phyloP scores from a whole-genome alignment of 805 yeast species.

The Zygosaccharomyces bailii region DNA sequence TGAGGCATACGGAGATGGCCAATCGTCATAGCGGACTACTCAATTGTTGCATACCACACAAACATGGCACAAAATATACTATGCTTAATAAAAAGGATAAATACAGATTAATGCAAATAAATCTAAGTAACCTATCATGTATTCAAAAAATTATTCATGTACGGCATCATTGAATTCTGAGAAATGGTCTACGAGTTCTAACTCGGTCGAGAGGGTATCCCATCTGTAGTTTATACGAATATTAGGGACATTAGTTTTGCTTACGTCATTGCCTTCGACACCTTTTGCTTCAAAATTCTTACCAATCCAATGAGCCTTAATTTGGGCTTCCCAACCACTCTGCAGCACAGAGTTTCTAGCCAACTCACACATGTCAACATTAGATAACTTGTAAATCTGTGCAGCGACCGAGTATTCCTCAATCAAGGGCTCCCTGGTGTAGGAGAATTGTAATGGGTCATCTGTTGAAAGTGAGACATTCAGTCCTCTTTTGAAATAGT shows the following conservation, averaged over 20 bases:
- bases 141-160: constrained; percentile 4
- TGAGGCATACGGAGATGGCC: constrained; percentile 15
- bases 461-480: constrained; percentile 94
- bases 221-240: constrained; percentile 79
- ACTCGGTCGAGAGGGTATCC: constrained; percentile 72
- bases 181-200: constrained; percentile 62
- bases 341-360: constrained; percentile 90
- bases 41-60: not conserved
- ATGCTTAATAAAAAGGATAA: not conserved
- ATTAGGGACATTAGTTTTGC: constrained; percentile 92
- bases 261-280: constrained; percentile 80
- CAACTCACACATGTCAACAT: constrained; percentile 96
- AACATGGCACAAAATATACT: not conserved
- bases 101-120: not conserved
- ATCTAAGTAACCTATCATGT: not conserved
- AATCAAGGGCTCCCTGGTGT: constrained; percentile 93
- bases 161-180: constrained; percentile 31
- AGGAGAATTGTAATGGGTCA: constrained; percentile 96
- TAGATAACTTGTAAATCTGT: constrained; percentile 88
- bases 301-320: constrained; percentile 94
- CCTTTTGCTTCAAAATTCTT: constrained; percentile 55
- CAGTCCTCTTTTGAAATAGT: constrained; percentile 87
- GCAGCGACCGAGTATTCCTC: constrained; percentile 99
- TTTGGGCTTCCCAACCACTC: constrained; percentile 85
- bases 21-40: not conserved